A percentile compares a stretch with the other conserved stretches of the same genome.
Conservation (phyloP, 2,329 filamentous ascomycete species). For the Xylariaceae sp. region DNA sequence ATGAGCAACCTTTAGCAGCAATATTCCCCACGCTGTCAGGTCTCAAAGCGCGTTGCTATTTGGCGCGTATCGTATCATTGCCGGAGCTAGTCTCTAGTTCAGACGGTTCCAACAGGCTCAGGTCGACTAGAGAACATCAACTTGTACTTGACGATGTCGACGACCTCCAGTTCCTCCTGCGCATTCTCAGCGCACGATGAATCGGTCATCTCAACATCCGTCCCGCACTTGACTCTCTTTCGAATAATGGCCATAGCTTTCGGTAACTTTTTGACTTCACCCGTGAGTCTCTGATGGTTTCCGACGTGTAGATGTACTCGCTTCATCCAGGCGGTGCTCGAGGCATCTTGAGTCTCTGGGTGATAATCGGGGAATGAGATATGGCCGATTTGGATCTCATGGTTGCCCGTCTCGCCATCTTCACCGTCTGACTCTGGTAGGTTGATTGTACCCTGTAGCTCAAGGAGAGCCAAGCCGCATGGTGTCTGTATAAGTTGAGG, state of each 20-base stretch:
- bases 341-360: constrained; percentile 40
- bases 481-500: constrained; percentile 84
- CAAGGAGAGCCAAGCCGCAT: constrained; percentile 79
- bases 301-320: constrained; percentile 83
- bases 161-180: constrained; percentile 65
- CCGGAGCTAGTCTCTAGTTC: constrained; percentile 13
- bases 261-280: constrained; percentile 81
- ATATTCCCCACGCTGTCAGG: background rate
- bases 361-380: constrained; percentile 75
- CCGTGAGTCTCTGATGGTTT: constrained; percentile 79
- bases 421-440: constrained; percentile 47
- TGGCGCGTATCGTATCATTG: no score
- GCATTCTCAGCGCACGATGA: constrained; percentile 27
- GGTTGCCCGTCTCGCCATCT: constrained; percentile 28
- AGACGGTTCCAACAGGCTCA: constrained; percentile 66
- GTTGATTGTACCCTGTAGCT: constrained; percentile 89
- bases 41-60: no score
- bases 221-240: constrained; percentile 40
- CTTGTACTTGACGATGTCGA: constrained; percentile 84
- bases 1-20: no score
- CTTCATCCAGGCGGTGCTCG: constrained; percentile 78
- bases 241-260: constrained; percentile 75
- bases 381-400: constrained; percentile 58
- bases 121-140: constrained; percentile 78
- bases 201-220: constrained; percentile 43